These are phyloP conservation scores for Penicillium desertorum DNA, from an alignment of 495 filamentous ascomycete species.

Conservation along the genomic window DNA sequence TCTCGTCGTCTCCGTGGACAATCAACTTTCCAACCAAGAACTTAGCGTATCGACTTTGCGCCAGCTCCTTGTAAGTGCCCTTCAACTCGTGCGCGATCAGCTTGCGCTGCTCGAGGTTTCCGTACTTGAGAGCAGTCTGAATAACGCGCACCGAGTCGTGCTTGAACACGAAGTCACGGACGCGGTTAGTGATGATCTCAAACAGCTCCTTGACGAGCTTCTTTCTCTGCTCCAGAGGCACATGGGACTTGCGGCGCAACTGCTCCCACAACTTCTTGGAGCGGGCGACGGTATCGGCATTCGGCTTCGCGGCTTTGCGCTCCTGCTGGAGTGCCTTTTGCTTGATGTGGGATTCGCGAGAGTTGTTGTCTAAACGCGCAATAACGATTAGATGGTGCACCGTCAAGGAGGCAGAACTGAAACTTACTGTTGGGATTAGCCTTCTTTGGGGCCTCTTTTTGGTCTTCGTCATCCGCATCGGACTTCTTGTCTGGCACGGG, in stretches of 20 bases:
- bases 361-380: conserved; percentile 36
- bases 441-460: conserved; percentile 17
- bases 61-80: conserved; percentile 78
- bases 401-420: conserved; percentile 1
- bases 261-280: conserved; percentile 97
- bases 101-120: conserved; percentile 75
- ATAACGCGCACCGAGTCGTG: conserved; percentile 94
- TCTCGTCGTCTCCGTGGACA: conserved; percentile 81
- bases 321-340: conserved; percentile 86
- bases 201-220: conserved; percentile 85
- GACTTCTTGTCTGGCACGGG: conserved; percentile 16
- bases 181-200: conserved; percentile 80
- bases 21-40: conserved; percentile 94
- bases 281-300: conserved; percentile 82
- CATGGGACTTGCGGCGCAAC: conserved; percentile 85
- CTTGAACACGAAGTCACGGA: conserved; percentile 97
- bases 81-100: conserved; percentile 85
- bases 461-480: conserved; percentile 10
- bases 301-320: conserved; percentile 87
- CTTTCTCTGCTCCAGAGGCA: conserved; percentile 80
- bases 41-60: conserved; percentile 93
- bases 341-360: conserved; percentile 85
- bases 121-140: conserved; percentile 95
- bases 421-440: conserved; percentile 37
- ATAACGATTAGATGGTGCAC: conserved; percentile 13